These are phyloP conservation scores for Salvia rosmarinus DNA, from an alignment of 257 asterid species.

Conservation along the genomic window DNA sequence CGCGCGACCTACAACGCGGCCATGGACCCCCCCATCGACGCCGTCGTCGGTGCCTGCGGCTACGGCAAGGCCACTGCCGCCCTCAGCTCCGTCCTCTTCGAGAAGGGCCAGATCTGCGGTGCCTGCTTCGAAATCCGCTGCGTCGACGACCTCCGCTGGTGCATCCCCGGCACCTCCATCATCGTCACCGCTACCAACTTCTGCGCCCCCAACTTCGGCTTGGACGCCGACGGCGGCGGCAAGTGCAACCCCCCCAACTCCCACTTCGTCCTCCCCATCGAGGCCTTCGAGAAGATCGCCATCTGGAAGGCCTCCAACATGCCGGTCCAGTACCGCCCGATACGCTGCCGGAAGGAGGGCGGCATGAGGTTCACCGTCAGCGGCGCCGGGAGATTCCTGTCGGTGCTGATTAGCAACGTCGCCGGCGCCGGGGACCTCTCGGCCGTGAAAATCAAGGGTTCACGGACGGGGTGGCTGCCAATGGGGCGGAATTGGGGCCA, in stretches of 20 bases:
- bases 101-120: constrained; percentile 96
- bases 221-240: constrained; percentile 85
- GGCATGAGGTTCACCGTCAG: constrained; percentile 58
- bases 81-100: constrained; percentile 75
- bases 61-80: constrained; percentile 99
- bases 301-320: constrained; percentile 91
- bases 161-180: constrained; percentile 91
- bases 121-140: constrained; percentile 91
- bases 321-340: constrained; percentile 83
- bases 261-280: constrained; percentile 89
- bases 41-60: constrained; percentile 97
- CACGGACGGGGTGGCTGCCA: constrained; percentile 71
- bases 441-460: constrained; percentile 71
- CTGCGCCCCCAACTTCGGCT: constrained; percentile 92
- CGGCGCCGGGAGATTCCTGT: constrained; percentile 58
- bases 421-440: constrained; percentile 64
- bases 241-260: constrained; percentile 91
- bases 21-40: constrained; percentile 73
- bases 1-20: constrained; percentile 89
- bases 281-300: constrained; percentile 92
- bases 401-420: constrained; percentile 64
- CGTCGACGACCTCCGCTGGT: constrained; percentile 88
- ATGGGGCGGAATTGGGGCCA: constrained; percentile 84
- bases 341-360: constrained; percentile 67
- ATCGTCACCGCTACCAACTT: constrained; percentile 93